Percentiles rank a stretch among this genome's conserved stretches.
phyloP scores from a whole-genome alignment of 2,329 filamentous ascomycete species.

The Emmonsiellopsis sp. region DNA sequence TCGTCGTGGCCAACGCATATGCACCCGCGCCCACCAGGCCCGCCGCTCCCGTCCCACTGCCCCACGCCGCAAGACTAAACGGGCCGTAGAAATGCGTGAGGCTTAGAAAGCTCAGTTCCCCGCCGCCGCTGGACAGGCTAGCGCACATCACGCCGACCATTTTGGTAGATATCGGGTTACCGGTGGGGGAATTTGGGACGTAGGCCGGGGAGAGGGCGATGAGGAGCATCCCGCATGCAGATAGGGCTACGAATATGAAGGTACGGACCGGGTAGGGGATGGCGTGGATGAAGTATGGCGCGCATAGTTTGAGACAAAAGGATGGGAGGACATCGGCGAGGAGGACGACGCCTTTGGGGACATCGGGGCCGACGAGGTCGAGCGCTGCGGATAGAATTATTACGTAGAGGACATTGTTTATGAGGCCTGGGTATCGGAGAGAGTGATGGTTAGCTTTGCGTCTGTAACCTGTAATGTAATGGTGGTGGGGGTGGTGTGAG shows the following conservation, averaged over 20 bases:
- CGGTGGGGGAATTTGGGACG: conserved; percentile 1
- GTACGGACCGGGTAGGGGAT: conserved; percentile 73
- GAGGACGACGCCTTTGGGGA: conserved; percentile 87
- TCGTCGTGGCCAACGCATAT: conserved; percentile 79
- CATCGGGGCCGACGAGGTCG: conserved; percentile 75
- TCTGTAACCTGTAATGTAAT: too few species aligned
- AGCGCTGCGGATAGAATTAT: conserved; percentile 92
- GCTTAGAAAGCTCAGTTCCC: conserved; percentile 83
- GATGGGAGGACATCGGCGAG: conserved; percentile 87
- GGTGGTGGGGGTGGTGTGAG: too few species aligned
- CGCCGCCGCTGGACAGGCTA: conserved; percentile 74
- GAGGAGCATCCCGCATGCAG: conserved; percentile 77
- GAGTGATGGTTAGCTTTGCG: not conserved
- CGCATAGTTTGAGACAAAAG: conserved; percentile 77
- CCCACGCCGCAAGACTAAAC: conserved; percentile 82
- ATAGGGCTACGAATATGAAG: conserved; percentile 62
- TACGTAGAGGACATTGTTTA: conserved; percentile 97
- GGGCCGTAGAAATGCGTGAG: conserved; percentile 89
- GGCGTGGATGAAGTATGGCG: conserved; percentile 86
- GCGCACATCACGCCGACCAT: conserved; percentile 76
- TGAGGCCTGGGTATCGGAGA: conserved; percentile 50
- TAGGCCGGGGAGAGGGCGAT: conserved; percentile 67
- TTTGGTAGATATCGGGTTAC: conserved; percentile 59
- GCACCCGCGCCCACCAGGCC: conserved; percentile 78
- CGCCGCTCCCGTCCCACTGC: conserved; percentile 81